Percentiles rank a stretch among this genome's conserved stretches.
phyloP scores from a whole-genome alignment of 2,329 filamentous ascomycete genomes.

The Westerdykella aurantiaca region DNA sequence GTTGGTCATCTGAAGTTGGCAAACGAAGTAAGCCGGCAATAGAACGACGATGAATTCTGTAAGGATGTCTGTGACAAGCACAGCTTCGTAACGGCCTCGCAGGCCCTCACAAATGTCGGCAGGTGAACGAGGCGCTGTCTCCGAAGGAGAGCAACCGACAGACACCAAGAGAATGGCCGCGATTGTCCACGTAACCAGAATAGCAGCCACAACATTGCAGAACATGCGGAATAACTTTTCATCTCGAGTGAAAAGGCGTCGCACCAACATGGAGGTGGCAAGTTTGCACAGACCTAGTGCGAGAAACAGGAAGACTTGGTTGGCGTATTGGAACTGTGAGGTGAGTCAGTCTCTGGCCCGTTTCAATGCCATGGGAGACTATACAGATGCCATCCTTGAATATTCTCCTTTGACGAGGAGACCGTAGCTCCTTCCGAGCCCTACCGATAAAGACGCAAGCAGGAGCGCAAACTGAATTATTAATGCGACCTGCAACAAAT shows the following conservation, averaged over 20 bases:
- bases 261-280: conserved; percentile 22
- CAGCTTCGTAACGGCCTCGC: conserved; percentile 11
- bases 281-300: conserved; percentile 24
- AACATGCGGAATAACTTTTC: conserved; percentile 18
- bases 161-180: conserved; percentile 15
- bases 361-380: background rate
- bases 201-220: conserved; percentile 16
- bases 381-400: conserved; percentile 15
- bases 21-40: conserved; percentile 19
- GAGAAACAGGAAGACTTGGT: conserved; percentile 20
- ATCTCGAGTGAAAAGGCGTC: conserved; percentile 24
- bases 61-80: conserved; percentile 16
- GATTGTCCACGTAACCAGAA: conserved; percentile 18
- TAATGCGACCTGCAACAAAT: conserved; percentile 5
- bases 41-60: conserved; percentile 21
- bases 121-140: conserved; percentile 9
- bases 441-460: conserved; percentile 16
- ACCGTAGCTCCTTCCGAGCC: conserved; percentile 17
- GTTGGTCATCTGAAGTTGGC: conserved; percentile 21
- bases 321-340: conserved; percentile 11
- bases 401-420: conserved; percentile 13
- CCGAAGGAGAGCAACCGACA: conserved; percentile 16
- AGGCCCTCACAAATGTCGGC: conserved; percentile 15
- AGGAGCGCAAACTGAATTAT: conserved; percentile 17
- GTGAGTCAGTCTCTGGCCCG: background rate